A percentile compares a stretch with the other conserved stretches of the same genome.
Evolutionary conservation across 352 stramenopile species (phyloP).

Genomic region (Globisporangium splendens): DNA sequence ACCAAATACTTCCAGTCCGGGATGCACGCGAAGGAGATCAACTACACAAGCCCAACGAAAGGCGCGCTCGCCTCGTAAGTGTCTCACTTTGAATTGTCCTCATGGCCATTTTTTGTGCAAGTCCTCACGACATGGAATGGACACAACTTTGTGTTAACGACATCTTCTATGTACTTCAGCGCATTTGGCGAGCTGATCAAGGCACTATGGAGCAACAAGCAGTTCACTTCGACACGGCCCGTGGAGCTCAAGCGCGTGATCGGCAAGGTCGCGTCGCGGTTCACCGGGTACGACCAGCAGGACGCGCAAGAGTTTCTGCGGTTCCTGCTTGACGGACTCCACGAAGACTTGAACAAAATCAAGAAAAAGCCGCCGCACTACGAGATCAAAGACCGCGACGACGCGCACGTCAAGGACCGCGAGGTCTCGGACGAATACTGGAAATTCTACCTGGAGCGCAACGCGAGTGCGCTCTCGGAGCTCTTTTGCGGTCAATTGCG

Average conservation of each 20-base stretch:
- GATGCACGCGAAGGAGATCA: constrained; percentile 45
- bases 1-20: constrained; percentile 55
- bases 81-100: background rate
- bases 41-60: constrained; percentile 53
- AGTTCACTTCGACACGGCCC: constrained; percentile 55
- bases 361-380: constrained; percentile 69
- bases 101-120: no score
- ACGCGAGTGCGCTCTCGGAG: constrained; percentile 64
- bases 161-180: constrained; percentile 12
- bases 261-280: constrained; percentile 65
- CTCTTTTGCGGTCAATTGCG: constrained; percentile 82
- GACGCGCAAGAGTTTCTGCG: constrained; percentile 91
- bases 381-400: constrained; percentile 60
- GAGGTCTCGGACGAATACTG: constrained; percentile 84
- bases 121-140: no score
- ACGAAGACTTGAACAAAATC: constrained; percentile 84
- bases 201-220: constrained; percentile 50
- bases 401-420: constrained; percentile 34
- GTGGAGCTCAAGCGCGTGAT: constrained; percentile 74
- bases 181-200: constrained; percentile 74
- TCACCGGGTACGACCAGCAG: constrained; percentile 84
- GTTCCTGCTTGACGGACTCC: constrained; percentile 80
- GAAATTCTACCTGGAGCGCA: constrained; percentile 73
- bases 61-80: constrained; percentile 43
- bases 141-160: background rate